Evolutionary conservation across 495 filamentous ascomycete genomes (phyloP), one percentile per base, ranked within the genome.

Genomic region (Recurvomyces mirabilis): DNA sequence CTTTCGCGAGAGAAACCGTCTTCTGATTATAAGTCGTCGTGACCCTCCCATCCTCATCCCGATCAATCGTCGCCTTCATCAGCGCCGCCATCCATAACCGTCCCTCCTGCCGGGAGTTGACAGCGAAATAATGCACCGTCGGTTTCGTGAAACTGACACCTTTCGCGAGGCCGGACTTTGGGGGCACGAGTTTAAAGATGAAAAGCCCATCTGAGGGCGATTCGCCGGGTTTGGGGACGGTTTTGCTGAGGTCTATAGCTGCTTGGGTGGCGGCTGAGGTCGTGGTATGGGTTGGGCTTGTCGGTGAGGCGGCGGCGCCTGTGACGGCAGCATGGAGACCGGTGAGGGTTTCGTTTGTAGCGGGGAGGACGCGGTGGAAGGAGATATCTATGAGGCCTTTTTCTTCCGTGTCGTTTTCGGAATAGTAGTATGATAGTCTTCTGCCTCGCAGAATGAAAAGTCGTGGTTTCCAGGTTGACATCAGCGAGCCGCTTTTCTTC

Each of bases 31-130:
- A 96, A n/a, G 87, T 91, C 0, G 81, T 87, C 25, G 81, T 84
- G 41, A 93, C 77, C 1, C 75, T 70, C 46, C 79, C 70, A 6
- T 74, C 71, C 52, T 89, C 77, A 54, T 99, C 91, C 45, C 88
- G 81, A 52, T 96, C 93, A 52, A 99, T 99, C 4, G 93, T 99
- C 3, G 93, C 93, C 65, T 96, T 99, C 86, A 96, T 93, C 47
- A 99, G 67, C 10, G 93, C 93, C 3, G 86, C 93, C 93, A 99
- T 99, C 93, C 93, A 99, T 30, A 87, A 65, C 14, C 93, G 78
- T 13, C 91, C 93, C 52, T 91, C 78, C 43, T 83, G 74, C 28
- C 93, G 68, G 46, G 81, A 94, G 37, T 89, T 85, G 29, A 94
- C 88, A 13, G 93, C 93, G 61, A 99, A 96, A 58, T 94, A 99